phyloP scores from a whole-genome alignment of 2,329 filamentous ascomycete genomes.

The Aureobasidium sp. region DNA sequence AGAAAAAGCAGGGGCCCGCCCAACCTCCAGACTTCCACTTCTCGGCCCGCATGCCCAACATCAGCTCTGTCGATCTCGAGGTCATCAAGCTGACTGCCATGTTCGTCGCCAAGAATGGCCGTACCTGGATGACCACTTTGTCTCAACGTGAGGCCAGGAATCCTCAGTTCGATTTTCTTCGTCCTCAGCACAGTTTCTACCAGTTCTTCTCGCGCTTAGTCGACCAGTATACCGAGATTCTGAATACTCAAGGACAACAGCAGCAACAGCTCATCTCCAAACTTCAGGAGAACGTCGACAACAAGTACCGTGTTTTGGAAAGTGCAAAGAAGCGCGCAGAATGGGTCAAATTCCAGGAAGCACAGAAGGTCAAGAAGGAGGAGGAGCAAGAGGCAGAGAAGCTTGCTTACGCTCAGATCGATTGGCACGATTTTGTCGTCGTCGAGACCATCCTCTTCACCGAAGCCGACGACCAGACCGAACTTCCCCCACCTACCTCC shows the following conservation, averaged over 20 bases:
- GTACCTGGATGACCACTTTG: slow-evolving; percentile 82
- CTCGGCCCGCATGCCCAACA: slow-evolving; percentile 93
- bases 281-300: slow-evolving; percentile 64
- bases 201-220: slow-evolving; percentile 90
- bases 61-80: slow-evolving; percentile 86
- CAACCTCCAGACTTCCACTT: slow-evolving; percentile 85
- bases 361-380: slow-evolving; percentile 81
- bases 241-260: slow-evolving; percentile 62
- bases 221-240: slow-evolving; percentile 82
- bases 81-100: slow-evolving; percentile 70
- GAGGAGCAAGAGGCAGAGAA: slow-evolving; percentile 79
- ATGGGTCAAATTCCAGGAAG: slow-evolving; percentile 76
- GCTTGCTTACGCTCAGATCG: slow-evolving; percentile 72
- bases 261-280: slow-evolving; percentile 66
- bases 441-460: slow-evolving; percentile 92
- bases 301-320: slow-evolving; percentile 73
- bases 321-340: slow-evolving; percentile 80
- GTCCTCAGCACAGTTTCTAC: slow-evolving; percentile 91
- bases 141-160: slow-evolving; percentile 85
- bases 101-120: slow-evolving; percentile 87
- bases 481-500: slow-evolving; percentile 81
- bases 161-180: slow-evolving; percentile 91
- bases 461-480: slow-evolving; percentile 76
- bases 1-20: slow-evolving; percentile 69
- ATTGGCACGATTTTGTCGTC: slow-evolving; percentile 96